Evolutionary conservation across 75 land plant genomes (phyloP).

Genomic region (Pinus tabuliformis): DNA sequence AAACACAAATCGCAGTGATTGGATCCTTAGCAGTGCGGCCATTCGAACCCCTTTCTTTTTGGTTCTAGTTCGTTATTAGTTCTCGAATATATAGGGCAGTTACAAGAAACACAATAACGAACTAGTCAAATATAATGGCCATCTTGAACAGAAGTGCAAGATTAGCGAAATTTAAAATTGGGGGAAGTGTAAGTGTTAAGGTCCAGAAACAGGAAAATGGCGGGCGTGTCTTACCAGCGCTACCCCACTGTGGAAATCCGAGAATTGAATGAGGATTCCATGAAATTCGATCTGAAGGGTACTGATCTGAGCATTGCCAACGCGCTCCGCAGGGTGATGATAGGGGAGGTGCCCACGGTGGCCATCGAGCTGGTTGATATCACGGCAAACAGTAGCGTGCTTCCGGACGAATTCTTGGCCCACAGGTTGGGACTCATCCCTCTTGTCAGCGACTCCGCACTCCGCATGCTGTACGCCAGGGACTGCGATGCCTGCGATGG

Average conservation of each 20-base stretch:
- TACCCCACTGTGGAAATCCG: constrained; percentile 5
- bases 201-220: too few species aligned
- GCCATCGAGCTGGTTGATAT: constrained; percentile 14
- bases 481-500: constrained; percentile 16
- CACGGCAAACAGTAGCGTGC: not conserved
- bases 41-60: too few species aligned
- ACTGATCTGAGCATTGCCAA: constrained; percentile 13
- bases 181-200: too few species aligned
- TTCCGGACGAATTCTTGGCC: constrained; percentile 9
- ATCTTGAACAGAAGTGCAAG: too few species aligned
- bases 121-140: too few species aligned
- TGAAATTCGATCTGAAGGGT: constrained; percentile 10
- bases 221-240: constrained; percentile 8
- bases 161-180: too few species aligned
- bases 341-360: constrained; percentile 11
- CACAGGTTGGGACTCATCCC: constrained; percentile 14
- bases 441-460: constrained; percentile 8
- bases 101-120: too few species aligned
- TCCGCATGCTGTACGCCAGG: constrained; percentile 7
- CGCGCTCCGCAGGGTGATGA: constrained; percentile 19
- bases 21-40: too few species aligned
- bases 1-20: too few species aligned
- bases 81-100: too few species aligned
- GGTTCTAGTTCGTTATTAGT: too few species aligned
- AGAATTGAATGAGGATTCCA: constrained; percentile 5